Evolutionary conservation across 768 basidiomycete species (phyloP).

Genomic region (Suillus hirtellus): DNA sequence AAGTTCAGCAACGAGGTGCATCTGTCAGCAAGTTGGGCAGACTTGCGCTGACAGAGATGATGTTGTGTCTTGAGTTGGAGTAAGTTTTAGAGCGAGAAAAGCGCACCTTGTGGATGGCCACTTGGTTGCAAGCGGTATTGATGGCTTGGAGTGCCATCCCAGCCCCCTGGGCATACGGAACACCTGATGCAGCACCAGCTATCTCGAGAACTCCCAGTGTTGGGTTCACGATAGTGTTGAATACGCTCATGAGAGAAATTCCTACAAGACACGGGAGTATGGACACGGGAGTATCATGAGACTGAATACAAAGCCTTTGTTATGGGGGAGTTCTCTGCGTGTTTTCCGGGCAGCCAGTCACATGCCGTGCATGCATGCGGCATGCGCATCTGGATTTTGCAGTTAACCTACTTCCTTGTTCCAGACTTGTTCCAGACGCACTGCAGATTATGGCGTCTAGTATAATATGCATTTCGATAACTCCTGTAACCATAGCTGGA

Average conservation of each 20-base stretch:
- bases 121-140: constrained; percentile 44
- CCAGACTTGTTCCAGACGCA: neutral
- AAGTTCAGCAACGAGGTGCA: constrained; percentile 41
- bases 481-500: neutral
- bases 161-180: constrained; percentile 47
- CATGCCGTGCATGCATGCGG: neutral
- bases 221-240: constrained; percentile 14
- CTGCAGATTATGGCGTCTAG: neutral
- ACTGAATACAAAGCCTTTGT: neutral
- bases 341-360: neutral
- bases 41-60: constrained; percentile 33
- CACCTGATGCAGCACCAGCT: constrained; percentile 43
- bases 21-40: constrained; percentile 41
- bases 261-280: neutral
- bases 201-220: constrained; percentile 38
- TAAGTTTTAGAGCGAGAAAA: neutral
- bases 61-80: constrained; percentile 11
- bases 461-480: neutral
- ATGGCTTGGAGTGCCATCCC: constrained; percentile 47
- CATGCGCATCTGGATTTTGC: too few species aligned
- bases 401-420: neutral
- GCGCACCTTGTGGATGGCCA: constrained; percentile 50
- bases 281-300: neutral
- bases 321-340: neutral
- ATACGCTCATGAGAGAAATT: constrained; percentile 1